Evolutionary conservation across 345 rosid species (phyloP), one percentile per base, ranked within the genome.

Genomic region (Gynandropsis gynandra): DNA sequence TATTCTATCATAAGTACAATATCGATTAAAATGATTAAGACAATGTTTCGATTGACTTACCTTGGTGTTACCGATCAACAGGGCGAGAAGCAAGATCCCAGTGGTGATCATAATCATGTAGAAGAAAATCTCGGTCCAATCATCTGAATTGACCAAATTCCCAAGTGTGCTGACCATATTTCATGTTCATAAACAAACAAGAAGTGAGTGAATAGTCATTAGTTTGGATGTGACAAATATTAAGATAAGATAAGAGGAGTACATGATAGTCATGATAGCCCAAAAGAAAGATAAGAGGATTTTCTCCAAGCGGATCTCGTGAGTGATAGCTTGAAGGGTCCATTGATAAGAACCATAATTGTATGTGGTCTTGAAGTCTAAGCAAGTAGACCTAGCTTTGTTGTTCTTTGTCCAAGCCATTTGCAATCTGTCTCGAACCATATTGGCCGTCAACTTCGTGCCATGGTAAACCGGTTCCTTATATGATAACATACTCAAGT

Each of bases 231-330:
- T n/a, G n/a, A n/a, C n/a, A n/a, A n/a, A n/a, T n/a, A n/a, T n/a
- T n/a, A n/a, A n/a, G n/a, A n/a, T n/a, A n/a, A n/a, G n/a, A n/a
- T n/a, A n/a, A n/a, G n/a, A 9, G 41, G 3, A 21, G 49, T 69
- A 86, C 97, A 96, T 90, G 54, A 90, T 80, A 52, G 98, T 92
- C 98, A 92, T 92, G 31, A 92, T 77, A 57, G 86, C 98, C 98
- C 98, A 92, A 14, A 87, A 92, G 63, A 92, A 79, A 8, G 98
- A 96, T 20, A 92, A 80, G 13, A 87, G 83, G 16, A 92, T 77
- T 72, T 92, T 92, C 76, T 92, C 98, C 68, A 84, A 72, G 1
- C 92, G 76, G 59, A 69, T 90, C 16, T 76, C 83, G 17, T 87
- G 84, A 8, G 80, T 65, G 14, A 90, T 85, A 20, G 87, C 83